phyloP scores from a whole-genome alignment of 1,139 yeast genomes.

The Geotrichum carabidarum region DNA sequence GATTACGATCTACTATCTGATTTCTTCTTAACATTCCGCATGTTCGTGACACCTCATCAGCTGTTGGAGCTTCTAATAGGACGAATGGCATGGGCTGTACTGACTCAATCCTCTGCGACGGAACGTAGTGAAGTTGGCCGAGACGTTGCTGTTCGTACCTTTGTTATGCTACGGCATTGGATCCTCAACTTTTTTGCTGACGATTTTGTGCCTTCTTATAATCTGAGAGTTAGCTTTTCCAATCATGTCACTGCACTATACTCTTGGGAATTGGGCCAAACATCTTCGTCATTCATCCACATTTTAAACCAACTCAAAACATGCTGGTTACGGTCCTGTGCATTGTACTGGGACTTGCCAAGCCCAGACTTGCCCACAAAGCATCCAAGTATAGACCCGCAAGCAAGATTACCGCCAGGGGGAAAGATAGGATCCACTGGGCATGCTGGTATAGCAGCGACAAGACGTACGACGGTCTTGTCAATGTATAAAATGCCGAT shows the following conservation, averaged over 20 bases:
- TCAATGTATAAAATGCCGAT: conserved; percentile 32
- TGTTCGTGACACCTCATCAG: conserved; percentile 55
- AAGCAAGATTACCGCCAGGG: conserved; percentile 23
- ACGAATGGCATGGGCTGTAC: conserved; percentile 69
- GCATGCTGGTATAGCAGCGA: conserved; percentile 18
- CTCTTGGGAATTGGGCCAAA: conserved; percentile 29
- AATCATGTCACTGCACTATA: conserved; percentile 31
- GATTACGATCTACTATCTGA: conserved; percentile 78
- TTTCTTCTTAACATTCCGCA: conserved; percentile 77
- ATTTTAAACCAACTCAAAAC: conserved; percentile 37
- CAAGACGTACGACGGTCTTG: conserved; percentile 31
- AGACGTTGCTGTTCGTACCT: conserved; percentile 72
- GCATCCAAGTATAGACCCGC: conserved; percentile 1
- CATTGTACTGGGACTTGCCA: conserved; percentile 36
- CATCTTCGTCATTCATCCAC: conserved; percentile 27
- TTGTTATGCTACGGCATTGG: conserved; percentile 89
- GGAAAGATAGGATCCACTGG: conserved; percentile 24
- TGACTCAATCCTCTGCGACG: conserved; percentile 33
- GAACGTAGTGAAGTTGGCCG: conserved; percentile 48
- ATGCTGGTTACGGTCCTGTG: conserved; percentile 37
- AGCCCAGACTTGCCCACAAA: conserved; percentile 13
- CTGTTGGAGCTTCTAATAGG: conserved; percentile 58
- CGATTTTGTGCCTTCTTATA: conserved; percentile 39
- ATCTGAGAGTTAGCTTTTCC: conserved; percentile 34
- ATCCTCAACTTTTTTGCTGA: conserved; percentile 49